Evolutionary conservation across 2,329 filamentous ascomycete genomes (phyloP), one percentile per base, ranked within the genome.

Genomic region (Calonectria pteridis): DNA sequence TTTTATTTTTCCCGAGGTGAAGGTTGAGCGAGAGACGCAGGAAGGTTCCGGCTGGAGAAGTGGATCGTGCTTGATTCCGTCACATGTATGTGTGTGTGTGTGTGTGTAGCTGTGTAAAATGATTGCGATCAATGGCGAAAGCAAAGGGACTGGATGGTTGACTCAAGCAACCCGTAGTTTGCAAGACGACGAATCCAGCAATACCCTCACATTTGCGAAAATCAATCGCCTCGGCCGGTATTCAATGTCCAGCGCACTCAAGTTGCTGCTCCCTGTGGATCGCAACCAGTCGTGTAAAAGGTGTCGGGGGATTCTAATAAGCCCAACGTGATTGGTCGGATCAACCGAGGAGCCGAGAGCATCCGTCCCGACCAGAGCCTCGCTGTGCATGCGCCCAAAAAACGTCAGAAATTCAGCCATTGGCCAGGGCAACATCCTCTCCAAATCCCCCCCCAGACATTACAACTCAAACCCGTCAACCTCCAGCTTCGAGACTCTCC

Each of bases 331-430:
- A 84, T 84, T 84, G 83, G 83, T 59, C 70, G 72, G 76, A 72
- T 82, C 75, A 81, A 79, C 83, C 83, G 83, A 84, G 82, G 79
- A 83, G 79, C 82, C 82, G 82, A 82, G 76, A 78, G 74, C 75
- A 77, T 76, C 76, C 77, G 76, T 80, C 69, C 77, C 77, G 74
- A 70, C 71, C 69, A 72, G 77, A 79, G 79, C 76, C 80, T 81
- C 76, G 78, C 76, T 63, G 62, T 46, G 46, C 66, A 66, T 69
- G 64, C 58, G 72, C 64, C 64, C 49, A 71, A 78, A 79, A 79
- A 79, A 78, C 73, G 73, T 72, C 74, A 75, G 66, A 75, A 76
- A 77, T 78, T 75, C 74, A 69, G 75, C 78, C 67, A 78, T 79
- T 78, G 78, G 77, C 70, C 75, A 69, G 69, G 69, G 23, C 35